phyloP scores from a whole-genome alignment of 2,329 filamentous ascomycete species.

The Lithohypha guttulata region DNA sequence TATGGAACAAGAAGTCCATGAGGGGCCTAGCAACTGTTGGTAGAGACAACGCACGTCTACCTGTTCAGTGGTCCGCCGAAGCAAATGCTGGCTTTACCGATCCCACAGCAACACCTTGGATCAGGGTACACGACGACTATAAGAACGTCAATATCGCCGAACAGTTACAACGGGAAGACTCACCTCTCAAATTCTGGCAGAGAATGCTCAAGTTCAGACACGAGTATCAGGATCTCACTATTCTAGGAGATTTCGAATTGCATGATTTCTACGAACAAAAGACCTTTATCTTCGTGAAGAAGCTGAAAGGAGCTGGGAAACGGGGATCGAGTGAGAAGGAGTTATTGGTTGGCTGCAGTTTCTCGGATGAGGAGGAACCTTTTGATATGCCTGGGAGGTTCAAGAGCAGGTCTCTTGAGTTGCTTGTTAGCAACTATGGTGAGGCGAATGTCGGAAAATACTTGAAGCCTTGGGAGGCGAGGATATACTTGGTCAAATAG shows the following conservation, averaged over 20 bases:
- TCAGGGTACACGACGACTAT: conserved; percentile 57
- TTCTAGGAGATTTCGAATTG: conserved; percentile 55
- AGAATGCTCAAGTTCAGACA: conserved; percentile 51
- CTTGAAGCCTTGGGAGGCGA: conserved; percentile 20
- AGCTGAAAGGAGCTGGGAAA: conserved; percentile 21
- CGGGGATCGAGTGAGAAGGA: conserved; percentile 8
- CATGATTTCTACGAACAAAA: conserved; percentile 42
- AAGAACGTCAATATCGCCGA: conserved; percentile 50
- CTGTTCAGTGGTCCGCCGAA: conserved; percentile 57
- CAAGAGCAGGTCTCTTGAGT: conserved; percentile 11
- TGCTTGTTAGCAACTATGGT: conserved; percentile 17
- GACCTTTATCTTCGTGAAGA: conserved; percentile 46
- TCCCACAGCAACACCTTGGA: conserved; percentile 51
- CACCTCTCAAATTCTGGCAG: conserved; percentile 53
- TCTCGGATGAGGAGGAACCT: conserved; percentile 18
- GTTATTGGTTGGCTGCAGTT: conserved; percentile 19
- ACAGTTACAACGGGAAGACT: conserved; percentile 30
- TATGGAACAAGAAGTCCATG: conserved; percentile 38
- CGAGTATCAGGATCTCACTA: conserved; percentile 49
- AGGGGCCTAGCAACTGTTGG: conserved; percentile 37
- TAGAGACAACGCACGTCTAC: conserved; percentile 59
- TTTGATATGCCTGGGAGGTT: conserved; percentile 16
- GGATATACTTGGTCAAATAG: conserved; percentile 13
- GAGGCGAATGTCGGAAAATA: conserved; percentile 13
- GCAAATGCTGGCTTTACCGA: conserved; percentile 55